Percentiles rank a stretch among this genome's conserved stretches.
Evolutionary conservation across 2,329 filamentous ascomycete species (phyloP).

Genomic region (Trichoderma cornu-damae): DNA sequence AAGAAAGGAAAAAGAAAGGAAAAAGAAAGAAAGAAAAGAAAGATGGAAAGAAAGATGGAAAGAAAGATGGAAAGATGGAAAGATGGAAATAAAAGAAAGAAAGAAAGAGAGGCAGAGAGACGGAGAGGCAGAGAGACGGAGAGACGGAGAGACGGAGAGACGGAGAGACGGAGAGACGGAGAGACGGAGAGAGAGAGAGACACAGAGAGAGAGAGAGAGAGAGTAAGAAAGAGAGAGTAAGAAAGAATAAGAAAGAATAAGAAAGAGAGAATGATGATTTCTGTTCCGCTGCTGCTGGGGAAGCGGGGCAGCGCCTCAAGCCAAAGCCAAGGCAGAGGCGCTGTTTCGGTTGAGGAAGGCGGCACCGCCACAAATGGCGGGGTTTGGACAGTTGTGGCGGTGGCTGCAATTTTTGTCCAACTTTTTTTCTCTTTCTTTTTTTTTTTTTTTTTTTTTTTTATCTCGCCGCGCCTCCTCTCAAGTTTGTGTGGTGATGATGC

Average conservation of each 20-base stretch:
- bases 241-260: background rate
- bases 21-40: too few species aligned
- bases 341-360: too few species aligned
- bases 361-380: conserved; percentile 18
- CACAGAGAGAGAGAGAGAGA: background rate
- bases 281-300: conserved; percentile 16
- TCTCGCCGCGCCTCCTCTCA: too few species aligned
- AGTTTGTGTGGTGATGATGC: too few species aligned
- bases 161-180: too few species aligned
- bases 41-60: too few species aligned
- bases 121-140: background rate
- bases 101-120: background rate
- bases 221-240: too few species aligned
- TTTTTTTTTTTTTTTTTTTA: background rate
- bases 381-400: background rate
- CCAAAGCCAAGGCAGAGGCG: too few species aligned
- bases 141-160: too few species aligned
- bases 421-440: background rate
- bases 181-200: background rate
- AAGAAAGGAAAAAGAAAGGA: too few species aligned
- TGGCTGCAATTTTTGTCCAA: too few species aligned
- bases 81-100: background rate
- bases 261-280: conserved; percentile 7
- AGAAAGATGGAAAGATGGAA: too few species aligned
- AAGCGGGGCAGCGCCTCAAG: conserved; percentile 17